A percentile compares a stretch with the other conserved stretches of the same genome.
These are phyloP conservation scores for Auxenochlorella pyrenoidosa DNA, from an alignment of 139 green algal genomes.

Conservation along the genomic window DNA sequence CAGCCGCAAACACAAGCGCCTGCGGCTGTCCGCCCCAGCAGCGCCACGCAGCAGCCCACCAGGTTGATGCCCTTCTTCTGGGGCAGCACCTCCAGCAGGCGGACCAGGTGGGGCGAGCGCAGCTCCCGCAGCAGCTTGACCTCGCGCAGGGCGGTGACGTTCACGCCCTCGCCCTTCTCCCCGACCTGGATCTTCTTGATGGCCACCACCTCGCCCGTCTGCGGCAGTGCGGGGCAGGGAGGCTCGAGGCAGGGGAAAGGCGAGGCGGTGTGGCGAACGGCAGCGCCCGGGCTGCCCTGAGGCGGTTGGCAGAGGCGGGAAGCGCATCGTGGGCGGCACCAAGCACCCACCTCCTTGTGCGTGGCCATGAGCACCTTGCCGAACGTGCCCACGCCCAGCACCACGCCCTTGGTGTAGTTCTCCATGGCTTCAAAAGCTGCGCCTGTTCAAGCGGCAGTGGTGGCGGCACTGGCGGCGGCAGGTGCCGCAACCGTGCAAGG, in stretches of 20 bases:
- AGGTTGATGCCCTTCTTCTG: conserved; percentile 69
- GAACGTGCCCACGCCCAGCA: conserved; percentile 82
- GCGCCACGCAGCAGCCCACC: conserved; percentile 49
- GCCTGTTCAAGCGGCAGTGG: background rate
- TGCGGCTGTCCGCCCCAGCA: background rate
- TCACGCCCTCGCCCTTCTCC: conserved; percentile 74
- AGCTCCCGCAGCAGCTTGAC: conserved; percentile 93
- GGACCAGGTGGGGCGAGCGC: conserved; percentile 75
- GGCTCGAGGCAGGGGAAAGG: background rate
- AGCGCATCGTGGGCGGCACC: background rate
- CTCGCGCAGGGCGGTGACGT: conserved; percentile 90
- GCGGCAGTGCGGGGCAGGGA: conserved; percentile 2
- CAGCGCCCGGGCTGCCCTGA: background rate
- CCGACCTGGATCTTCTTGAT: conserved; percentile 90
- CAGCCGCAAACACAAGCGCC: no score
- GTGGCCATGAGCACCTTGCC: conserved; percentile 81
- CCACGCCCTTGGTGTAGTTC: conserved; percentile 74
- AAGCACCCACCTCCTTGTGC: conserved; percentile 77
- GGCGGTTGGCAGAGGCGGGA: background rate
- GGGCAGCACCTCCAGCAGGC: conserved; percentile 83
- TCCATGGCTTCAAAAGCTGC: conserved; percentile 62
- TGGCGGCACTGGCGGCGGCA: background rate
- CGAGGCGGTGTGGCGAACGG: background rate
- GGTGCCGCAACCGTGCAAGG: background rate
- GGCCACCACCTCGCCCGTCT: conserved; percentile 88